Percentiles rank a stretch among this genome's conserved stretches.
Conservation (phyloP, 2,329 filamentous ascomycete genomes). For the Botrytis sinoallii region DNA sequence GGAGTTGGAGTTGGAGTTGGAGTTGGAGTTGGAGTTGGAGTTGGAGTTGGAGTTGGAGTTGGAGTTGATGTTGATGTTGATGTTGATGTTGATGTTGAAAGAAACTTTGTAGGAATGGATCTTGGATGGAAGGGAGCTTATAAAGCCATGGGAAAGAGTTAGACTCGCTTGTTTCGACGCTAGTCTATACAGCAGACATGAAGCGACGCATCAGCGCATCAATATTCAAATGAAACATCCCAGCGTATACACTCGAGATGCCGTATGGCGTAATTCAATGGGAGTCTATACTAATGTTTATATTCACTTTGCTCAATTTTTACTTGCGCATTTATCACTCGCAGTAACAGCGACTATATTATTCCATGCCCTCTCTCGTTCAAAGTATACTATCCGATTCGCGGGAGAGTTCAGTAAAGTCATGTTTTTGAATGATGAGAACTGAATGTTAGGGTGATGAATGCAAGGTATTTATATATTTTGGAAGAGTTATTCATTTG, state of each 20-base stretch:
- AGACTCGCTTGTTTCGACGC: neutral
- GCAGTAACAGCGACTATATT: neutral
- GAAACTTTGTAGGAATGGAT: neutral
- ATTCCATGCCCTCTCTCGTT: neutral
- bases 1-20: neutral
- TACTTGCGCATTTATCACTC: neutral
- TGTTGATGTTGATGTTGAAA: neutral
- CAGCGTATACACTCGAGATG: neutral
- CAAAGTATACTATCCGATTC: accelerated
- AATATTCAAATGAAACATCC: neutral
- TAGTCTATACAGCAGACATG: neutral
- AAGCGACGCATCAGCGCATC: no score
- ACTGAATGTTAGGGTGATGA: neutral
- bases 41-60: no score
- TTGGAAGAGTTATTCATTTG: neutral
- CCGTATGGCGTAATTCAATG: no score
- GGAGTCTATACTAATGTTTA: accelerated
- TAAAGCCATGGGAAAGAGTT: no score
- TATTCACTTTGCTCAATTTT: neutral
- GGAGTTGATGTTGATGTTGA: neutral
- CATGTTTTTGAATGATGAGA: neutral
- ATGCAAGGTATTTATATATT: neutral
- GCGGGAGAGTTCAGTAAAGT: neutral
- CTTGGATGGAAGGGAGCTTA: neutral
- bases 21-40: no score